Evolutionary conservation across 2,329 filamentous ascomycete species (phyloP), one percentile per base, ranked within the genome.

Genomic region (Ambrosiella xylebori): DNA sequence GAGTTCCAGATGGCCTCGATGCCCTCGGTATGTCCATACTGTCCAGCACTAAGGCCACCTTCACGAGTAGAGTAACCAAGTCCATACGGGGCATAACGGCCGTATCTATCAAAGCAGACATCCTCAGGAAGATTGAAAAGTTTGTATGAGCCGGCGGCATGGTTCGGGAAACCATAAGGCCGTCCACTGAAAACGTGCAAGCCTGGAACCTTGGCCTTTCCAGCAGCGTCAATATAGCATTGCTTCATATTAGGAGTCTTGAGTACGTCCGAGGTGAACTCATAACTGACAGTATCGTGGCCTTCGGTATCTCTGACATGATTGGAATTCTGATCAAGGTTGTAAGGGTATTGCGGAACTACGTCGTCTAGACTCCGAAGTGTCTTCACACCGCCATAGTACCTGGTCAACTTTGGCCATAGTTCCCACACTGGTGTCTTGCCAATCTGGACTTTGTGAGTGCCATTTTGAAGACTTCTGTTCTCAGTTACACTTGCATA

Each of bases 71-170:
- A 87, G 68, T 97, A 97, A 7, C 91, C 91, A 61, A 88, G 80
- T 0, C 91, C 91, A 64, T 98, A 98, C 0, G 91, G 86, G 0
- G 88, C 90, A 37, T 93, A 80, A 62, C 89, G 80, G 2, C 91
- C 91, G 67, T 87, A 95, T 1, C 93, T 79, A 64, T 98, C 93
- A 66, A 95, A 96, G 71, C 93, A 98, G 52, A 96, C 80, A 65
- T 95, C 85, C 63, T 94, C 81, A 15, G 85, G 80, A 40, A 97
- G 73, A 0, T 82, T 84, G 11, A 97, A 71, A 45, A 91, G 69
- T 8, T 89, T 81, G 65, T 95, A 90, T 0, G 88, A 95, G n/a
- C 93, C 93, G 65, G 91, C 79, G 1, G 87, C 80, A 60, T 88
- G 80, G 54, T 93, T 81, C 0, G 93, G 93, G 68, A 95, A 94